Evolutionary conservation across 768 basidiomycete genomes (phyloP).

Genomic region (Collybia sp.): DNA sequence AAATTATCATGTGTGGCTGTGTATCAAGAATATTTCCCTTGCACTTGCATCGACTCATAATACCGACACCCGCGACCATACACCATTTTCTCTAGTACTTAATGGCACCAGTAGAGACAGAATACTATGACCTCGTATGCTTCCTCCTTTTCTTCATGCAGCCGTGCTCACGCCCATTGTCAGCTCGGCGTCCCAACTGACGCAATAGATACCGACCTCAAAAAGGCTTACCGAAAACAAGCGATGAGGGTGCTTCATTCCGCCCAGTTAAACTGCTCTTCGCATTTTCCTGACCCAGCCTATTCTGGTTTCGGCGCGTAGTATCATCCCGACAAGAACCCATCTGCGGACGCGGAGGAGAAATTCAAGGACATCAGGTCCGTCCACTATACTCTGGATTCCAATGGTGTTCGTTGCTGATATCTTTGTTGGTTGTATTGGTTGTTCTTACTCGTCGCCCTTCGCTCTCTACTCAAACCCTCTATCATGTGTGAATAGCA

Average conservation of each 20-base stretch:
- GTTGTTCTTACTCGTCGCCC: too few relatives aligned
- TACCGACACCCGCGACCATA: neutral
- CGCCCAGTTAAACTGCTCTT: neutral
- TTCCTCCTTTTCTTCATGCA: neutral
- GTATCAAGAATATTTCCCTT: too few relatives aligned
- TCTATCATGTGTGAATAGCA: constrained; percentile 36
- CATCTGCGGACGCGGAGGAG: constrained; percentile 87
- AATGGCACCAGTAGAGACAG: constrained; percentile 89
- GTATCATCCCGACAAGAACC: constrained; percentile 97
- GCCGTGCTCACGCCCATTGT: neutral
- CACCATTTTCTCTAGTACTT: constrained; percentile 2
- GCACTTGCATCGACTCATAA: neutral
- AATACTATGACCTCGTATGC: constrained; percentile 82
- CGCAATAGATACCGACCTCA: constrained; percentile 75
- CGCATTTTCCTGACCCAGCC: neutral
- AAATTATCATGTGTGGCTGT: too few relatives aligned
- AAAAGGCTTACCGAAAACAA: constrained; percentile 93
- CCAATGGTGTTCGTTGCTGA: too few relatives aligned
- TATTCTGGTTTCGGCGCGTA: constrained; percentile 20
- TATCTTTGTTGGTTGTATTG: too few relatives aligned
- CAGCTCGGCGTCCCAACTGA: constrained; percentile 72
- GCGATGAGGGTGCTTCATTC: constrained; percentile 75
- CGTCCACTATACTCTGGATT: constrained; percentile 6
- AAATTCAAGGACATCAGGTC: constrained; percentile 97
- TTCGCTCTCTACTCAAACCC: neutral